phyloP scores from a whole-genome alignment of 2,329 filamentous ascomycete species.

The Penicillium psychrosexuale region DNA sequence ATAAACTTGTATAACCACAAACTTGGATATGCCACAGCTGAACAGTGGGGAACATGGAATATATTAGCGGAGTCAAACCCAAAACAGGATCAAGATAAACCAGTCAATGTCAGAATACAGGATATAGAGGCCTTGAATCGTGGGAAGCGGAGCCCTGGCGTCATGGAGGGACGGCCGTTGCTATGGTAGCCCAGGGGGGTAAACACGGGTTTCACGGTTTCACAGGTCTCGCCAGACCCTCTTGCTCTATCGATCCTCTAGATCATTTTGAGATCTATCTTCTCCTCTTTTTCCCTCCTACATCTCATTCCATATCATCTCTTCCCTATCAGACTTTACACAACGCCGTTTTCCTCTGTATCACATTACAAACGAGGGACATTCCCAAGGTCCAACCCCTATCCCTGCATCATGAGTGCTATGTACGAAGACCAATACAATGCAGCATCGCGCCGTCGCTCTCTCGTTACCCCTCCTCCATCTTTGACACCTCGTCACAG shows the following conservation, averaged over 20 bases:
- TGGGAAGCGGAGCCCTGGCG: slow-evolving; percentile 20
- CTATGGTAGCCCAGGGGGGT: slow-evolving; percentile 34
- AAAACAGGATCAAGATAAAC: slow-evolving; percentile 16
- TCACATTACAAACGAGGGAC: slow-evolving; percentile 12
- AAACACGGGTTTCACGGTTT: slow-evolving; percentile 31
- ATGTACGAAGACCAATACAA: slow-evolving; percentile 46
- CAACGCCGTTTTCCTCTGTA: not conserved
- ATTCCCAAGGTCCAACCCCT: slow-evolving; percentile 14
- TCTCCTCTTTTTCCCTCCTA: slow-evolving; percentile 3
- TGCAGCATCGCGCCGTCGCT: slow-evolving; percentile 59
- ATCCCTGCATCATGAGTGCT: slow-evolving; percentile 29
- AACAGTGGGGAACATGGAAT: slow-evolving; percentile 23
- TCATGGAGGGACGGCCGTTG: slow-evolving; percentile 29
- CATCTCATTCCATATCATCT: not conserved
- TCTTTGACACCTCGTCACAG: slow-evolving; percentile 44
- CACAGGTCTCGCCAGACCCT: slow-evolving; percentile 18
- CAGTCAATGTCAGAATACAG: slow-evolving; percentile 3
- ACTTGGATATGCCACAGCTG: slow-evolving; percentile 12
- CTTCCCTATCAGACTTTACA: not conserved
- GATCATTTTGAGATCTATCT: slow-evolving; percentile 18
- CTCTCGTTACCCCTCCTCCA: slow-evolving; percentile 44
- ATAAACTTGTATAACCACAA: not conserved
- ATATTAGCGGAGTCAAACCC: slow-evolving; percentile 11
- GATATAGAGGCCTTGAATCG: slow-evolving; percentile 9
- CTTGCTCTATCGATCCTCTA: slow-evolving; percentile 17